phyloP scores from a whole-genome alignment of 495 filamentous ascomycete genomes.

The Penicillium odoratum region DNA sequence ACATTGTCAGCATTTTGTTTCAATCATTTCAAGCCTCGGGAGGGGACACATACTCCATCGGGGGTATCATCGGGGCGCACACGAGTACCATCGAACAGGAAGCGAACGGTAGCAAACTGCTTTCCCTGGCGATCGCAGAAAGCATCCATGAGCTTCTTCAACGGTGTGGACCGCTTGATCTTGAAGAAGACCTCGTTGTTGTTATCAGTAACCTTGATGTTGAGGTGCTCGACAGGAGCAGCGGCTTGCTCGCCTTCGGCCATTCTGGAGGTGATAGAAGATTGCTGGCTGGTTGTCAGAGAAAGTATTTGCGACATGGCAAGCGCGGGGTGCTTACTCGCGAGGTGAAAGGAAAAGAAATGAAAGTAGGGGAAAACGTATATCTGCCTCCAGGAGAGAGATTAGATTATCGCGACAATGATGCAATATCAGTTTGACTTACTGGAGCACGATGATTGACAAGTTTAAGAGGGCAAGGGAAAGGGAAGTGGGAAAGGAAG shows the following conservation, averaged over 20 bases:
- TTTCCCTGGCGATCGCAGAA: conserved; percentile 98
- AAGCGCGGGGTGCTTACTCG: conserved; percentile 10
- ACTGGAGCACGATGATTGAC: background rate
- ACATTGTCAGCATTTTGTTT: background rate
- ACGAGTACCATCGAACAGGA: conserved; percentile 91
- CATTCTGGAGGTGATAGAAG: conserved; percentile 11
- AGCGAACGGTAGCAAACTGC: conserved; percentile 77
- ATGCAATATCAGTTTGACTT: conserved; percentile 1
- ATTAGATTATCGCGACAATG: background rate
- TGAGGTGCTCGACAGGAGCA: conserved; percentile 77
- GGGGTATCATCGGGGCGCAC: conserved; percentile 89
- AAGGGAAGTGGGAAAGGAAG: conserved; percentile 13
- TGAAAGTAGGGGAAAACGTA: background rate
- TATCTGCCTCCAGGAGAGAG: background rate
- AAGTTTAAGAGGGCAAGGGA: conserved; percentile 7
- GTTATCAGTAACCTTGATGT: conserved; percentile 99
- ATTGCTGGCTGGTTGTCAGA: background rate
- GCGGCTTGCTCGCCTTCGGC: conserved; percentile 48
- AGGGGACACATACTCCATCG: conserved; percentile 69
- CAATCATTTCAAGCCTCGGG: background rate
- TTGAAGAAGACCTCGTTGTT: conserved; percentile 99
- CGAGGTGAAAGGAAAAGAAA: background rate
- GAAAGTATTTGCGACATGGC: background rate
- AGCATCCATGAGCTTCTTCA: conserved; percentile 98
- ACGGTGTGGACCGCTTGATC: conserved; percentile 94